Evolutionary conservation across 495 filamentous ascomycete species (phyloP).

Genomic region (Podospora didyma): DNA sequence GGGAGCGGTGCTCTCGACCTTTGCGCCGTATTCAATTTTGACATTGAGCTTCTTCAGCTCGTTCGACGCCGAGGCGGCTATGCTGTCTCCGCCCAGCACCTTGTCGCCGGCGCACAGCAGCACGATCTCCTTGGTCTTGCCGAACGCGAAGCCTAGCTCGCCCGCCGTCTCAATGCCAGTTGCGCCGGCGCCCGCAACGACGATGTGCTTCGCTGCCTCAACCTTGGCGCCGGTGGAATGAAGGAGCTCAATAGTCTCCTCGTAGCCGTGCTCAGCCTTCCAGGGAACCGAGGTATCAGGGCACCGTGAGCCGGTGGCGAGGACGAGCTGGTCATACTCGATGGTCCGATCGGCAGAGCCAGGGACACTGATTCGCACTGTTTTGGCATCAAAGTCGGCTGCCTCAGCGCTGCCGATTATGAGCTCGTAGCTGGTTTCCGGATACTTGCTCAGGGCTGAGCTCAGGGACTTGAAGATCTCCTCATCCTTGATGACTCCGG

Average conservation of each 20-base stretch:
- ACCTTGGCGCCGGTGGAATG: slow-evolving; percentile 24
- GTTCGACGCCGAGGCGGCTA: slow-evolving; percentile 27
- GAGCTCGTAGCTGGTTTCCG: slow-evolving; percentile 34
- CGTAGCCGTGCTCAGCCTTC: slow-evolving; percentile 39
- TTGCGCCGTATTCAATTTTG: slow-evolving; percentile 34
- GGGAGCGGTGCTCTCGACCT: slow-evolving; percentile 25
- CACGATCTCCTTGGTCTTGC: slow-evolving; percentile 44
- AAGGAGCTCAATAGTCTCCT: slow-evolving; percentile 26
- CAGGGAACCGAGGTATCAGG: slow-evolving; percentile 33
- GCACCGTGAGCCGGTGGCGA: slow-evolving; percentile 89
- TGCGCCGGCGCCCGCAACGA: slow-evolving; percentile 40
- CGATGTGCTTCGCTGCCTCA: slow-evolving; percentile 36
- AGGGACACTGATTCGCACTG: slow-evolving; percentile 45
- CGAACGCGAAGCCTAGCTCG: slow-evolving; percentile 43
- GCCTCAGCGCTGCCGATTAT: slow-evolving; percentile 36
- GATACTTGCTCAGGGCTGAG: slow-evolving; percentile 36
- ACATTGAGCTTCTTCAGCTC: slow-evolving; percentile 52
- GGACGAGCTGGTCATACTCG: slow-evolving; percentile 77
- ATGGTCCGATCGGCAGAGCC: slow-evolving; percentile 19
- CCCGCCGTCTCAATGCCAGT: slow-evolving; percentile 41
- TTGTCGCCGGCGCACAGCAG: slow-evolving; percentile 42
- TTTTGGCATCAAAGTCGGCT: slow-evolving; percentile 47
- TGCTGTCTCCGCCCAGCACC: slow-evolving; percentile 36
- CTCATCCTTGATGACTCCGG: slow-evolving; percentile 41
- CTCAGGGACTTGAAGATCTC: slow-evolving; percentile 45